Conservation (phyloP, 495 filamentous ascomycete genomes). For the Penicillium verhagenii region DNA sequence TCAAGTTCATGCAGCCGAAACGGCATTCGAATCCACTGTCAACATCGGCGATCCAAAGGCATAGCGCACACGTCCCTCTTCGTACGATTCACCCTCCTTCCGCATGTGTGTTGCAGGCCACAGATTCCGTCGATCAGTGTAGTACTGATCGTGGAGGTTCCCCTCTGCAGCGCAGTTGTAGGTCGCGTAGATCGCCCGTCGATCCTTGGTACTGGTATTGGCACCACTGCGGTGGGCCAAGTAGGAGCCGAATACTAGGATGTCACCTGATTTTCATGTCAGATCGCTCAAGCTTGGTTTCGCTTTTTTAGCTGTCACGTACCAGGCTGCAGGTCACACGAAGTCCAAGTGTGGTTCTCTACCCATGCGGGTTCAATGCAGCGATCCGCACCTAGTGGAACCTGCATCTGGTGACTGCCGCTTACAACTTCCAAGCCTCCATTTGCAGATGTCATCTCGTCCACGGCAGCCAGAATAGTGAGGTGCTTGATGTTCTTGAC, state of each 20-base stretch:
- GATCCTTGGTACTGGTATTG: constrained; percentile 38
- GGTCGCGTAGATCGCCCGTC: constrained; percentile 45
- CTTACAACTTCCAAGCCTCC: constrained; percentile 47
- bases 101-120: constrained; percentile 47
- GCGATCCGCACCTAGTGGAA: constrained; percentile 39
- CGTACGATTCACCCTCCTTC: constrained; percentile 36
- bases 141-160: constrained; percentile 43
- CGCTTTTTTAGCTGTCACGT: not conserved
- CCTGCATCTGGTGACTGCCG: constrained; percentile 39
- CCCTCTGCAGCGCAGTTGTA: constrained; percentile 45
- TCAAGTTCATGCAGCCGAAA: not conserved
- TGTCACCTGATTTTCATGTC: constrained; percentile 27
- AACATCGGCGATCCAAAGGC: constrained; percentile 44
- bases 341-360: constrained; percentile 35
- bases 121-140: constrained; percentile 38
- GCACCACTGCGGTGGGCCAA: constrained; percentile 44
- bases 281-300: not conserved
- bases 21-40: constrained; percentile 30
- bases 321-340: constrained; percentile 41
- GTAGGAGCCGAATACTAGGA: constrained; percentile 46
- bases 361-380: constrained; percentile 43
- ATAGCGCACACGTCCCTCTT: constrained; percentile 38
- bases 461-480: constrained; percentile 43
- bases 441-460: constrained; percentile 38
- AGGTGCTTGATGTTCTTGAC: constrained; percentile 48